These are phyloP conservation scores for Citropsis articulata DNA, from an alignment of 345 rosid genomes.

Conservation along the genomic window DNA sequence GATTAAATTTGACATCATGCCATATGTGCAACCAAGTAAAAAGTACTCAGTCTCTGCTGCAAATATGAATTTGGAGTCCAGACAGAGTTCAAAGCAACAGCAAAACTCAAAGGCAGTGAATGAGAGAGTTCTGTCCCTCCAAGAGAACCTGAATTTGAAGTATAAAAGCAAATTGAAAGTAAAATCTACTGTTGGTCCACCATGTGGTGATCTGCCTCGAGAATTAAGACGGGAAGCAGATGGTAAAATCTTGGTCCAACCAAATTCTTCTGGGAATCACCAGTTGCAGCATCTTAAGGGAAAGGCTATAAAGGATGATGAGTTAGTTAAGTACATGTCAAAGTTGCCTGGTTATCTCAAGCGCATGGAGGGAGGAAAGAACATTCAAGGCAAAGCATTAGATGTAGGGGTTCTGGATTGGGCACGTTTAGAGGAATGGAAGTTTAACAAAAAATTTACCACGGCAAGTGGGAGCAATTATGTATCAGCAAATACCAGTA, in stretches of 20 bases:
- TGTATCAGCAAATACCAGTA: conserved; percentile 22
- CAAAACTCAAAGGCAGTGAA: conserved; percentile 32
- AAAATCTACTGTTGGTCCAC: conserved; percentile 14
- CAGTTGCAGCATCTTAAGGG: conserved; percentile 25
- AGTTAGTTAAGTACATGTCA: conserved; percentile 79
- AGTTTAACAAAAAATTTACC: conserved; percentile 26
- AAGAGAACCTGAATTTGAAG: conserved; percentile 25
- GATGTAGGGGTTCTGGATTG: conserved; percentile 92
- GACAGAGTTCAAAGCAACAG: conserved; percentile 35
- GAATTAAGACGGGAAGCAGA: conserved; percentile 20
- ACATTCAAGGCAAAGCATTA: conserved; percentile 56
- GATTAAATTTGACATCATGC: conserved; percentile 10
- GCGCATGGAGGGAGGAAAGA: conserved; percentile 43
- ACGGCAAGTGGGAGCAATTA: conserved; percentile 25
- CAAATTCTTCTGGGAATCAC: conserved; percentile 29
- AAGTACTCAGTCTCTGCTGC: conserved; percentile 5
- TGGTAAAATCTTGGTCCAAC: conserved; percentile 24
- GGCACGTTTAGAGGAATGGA: conserved; percentile 72
- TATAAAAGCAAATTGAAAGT: conserved; percentile 34
- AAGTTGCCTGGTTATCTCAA: conserved; percentile 73
- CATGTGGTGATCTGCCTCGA: conserved; percentile 12
- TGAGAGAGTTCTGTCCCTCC: conserved; percentile 29
- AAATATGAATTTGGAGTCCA: conserved; percentile 35
- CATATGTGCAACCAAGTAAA: conserved; percentile 26
- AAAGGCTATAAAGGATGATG: conserved; percentile 44